These are phyloP conservation scores for Trichoderma harzianum DNA, from an alignment of 2,329 filamentous ascomycete species.

Conservation along the genomic window DNA sequence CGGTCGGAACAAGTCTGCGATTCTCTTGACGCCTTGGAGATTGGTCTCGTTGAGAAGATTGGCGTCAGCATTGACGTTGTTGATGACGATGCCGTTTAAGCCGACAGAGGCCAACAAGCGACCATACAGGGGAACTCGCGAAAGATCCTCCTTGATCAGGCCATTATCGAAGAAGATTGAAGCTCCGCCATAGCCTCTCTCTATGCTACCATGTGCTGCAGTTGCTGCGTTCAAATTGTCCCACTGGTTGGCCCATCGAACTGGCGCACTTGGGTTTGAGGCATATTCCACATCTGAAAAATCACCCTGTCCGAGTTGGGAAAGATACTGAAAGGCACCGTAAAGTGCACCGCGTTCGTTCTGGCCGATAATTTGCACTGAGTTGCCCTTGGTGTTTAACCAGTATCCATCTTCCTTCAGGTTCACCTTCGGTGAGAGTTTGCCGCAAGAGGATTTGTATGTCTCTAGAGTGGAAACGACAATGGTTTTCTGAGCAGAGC, in stretches of 20 bases:
- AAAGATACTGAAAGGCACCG: constrained; percentile 26
- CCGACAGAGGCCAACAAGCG: constrained; percentile 64
- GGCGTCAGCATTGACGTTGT: constrained; percentile 70
- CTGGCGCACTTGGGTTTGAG: constrained; percentile 56
- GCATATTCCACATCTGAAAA: constrained; percentile 45
- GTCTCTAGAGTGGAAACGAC: constrained; percentile 25
- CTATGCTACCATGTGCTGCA: constrained; percentile 49
- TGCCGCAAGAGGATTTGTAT: constrained; percentile 35
- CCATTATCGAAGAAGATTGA: constrained; percentile 66
- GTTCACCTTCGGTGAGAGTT: constrained; percentile 31
- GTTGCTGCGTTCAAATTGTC: constrained; percentile 52
- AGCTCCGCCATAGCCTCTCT: constrained; percentile 63
- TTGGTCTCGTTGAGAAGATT: constrained; percentile 54
- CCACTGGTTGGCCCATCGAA: constrained; percentile 72
- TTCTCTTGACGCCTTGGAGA: constrained; percentile 56
- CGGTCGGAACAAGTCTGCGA: constrained; percentile 64
- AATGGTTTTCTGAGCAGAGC: constrained; percentile 14
- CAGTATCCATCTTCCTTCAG: constrained; percentile 60
- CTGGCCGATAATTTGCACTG: constrained; percentile 34
- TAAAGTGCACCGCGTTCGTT: constrained; percentile 14
- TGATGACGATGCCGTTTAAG: constrained; percentile 64
- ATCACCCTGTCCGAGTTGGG: constrained; percentile 59
- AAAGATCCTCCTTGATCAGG: constrained; percentile 54
- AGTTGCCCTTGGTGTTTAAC: constrained; percentile 45
- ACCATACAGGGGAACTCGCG: constrained; percentile 59